Base-by-base conservation (phyloP, 2,329 filamentous ascomycete genomes). In the Neofusicoccum sp. region DNA sequence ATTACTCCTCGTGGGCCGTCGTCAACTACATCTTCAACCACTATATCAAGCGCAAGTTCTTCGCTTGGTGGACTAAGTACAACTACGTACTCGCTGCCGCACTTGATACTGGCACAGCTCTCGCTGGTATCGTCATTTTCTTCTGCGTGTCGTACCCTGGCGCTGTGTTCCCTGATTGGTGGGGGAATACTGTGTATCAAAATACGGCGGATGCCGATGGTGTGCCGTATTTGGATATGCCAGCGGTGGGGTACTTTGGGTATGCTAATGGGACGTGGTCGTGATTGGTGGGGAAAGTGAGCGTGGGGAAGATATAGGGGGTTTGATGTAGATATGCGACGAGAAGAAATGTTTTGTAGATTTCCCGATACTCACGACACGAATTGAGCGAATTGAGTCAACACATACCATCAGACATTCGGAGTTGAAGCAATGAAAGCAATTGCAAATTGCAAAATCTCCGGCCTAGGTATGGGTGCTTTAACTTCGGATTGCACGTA, bases 61-160 rank as follows among this genome's bases (percentile, higher is more conserved):
- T 54, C 82, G 74, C 34, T 3, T 91, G 88, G 89, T 91, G 89
- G 89, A 78, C 88, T 72, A 85, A 87, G 72, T 91, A 90, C 77
- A 91, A 91, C 77, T 91, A 91, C 71, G 81, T 72, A 4, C 51
- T 69, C 16, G 69, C 71, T 34, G 69, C 70, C 9, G 70, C 70
- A 0, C 72, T 74, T 68, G 71, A 74, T 60, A 74, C 71, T 0
- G 71, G 71, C 4, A 73, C 71, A 1, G 71, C 71, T 0, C 60
- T 73, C 3, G 70, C 68, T 1, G 72, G 70, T 0, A 65, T 73
- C 6, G 54, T 72, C 30, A 74, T 73, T 26, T 73, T 74, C 61
- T 72, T 60, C 48, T 53, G 47, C 31, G 48, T 60, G 5, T 44
- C 47, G 2, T 61, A 61, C 34, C 51, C 51, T 0, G 51, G 49